Percentiles rank a stretch among this genome's conserved stretches.
Conservation (phyloP, 2,329 filamentous ascomycete species). For the Sarocladium strictum region DNA sequence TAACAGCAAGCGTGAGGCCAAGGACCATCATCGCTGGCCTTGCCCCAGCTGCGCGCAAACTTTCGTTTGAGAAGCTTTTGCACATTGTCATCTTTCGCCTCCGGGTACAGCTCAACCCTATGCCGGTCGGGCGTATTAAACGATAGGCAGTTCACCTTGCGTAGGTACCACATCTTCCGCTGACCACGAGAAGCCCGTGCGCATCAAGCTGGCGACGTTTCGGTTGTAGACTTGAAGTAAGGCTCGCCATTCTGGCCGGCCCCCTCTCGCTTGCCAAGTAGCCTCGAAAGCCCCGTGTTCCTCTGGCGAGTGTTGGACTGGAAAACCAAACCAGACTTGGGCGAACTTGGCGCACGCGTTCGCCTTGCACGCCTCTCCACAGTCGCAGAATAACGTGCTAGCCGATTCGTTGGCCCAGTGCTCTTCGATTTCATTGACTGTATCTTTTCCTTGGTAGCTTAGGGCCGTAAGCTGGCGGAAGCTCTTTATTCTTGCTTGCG, state of each 20-base stretch:
- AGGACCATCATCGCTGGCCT: background rate
- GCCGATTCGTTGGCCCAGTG: no score
- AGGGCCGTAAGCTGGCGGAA: no score
- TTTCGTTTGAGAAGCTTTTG: background rate
- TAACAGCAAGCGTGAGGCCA: background rate
- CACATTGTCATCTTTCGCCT: background rate
- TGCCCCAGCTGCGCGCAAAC: background rate
- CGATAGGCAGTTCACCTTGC: background rate
- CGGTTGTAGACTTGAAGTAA: background rate
- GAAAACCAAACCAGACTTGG: background rate
- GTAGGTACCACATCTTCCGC: background rate
- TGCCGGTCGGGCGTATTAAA: background rate
- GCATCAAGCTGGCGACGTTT: background rate
- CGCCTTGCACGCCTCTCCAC: background rate
- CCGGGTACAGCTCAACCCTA: background rate
- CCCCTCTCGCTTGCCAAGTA: background rate
- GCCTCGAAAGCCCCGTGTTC: background rate
- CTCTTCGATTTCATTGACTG: no score
- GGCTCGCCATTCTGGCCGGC: background rate
- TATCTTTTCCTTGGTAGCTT: no score
- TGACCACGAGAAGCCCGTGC: background rate
- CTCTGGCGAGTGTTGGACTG: background rate
- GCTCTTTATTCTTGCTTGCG: no score
- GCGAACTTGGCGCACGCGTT: background rate
- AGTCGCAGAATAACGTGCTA: no score